phyloP scores from a whole-genome alignment of 2,329 filamentous ascomycete species.

The Harringtonia lauricola region DNA sequence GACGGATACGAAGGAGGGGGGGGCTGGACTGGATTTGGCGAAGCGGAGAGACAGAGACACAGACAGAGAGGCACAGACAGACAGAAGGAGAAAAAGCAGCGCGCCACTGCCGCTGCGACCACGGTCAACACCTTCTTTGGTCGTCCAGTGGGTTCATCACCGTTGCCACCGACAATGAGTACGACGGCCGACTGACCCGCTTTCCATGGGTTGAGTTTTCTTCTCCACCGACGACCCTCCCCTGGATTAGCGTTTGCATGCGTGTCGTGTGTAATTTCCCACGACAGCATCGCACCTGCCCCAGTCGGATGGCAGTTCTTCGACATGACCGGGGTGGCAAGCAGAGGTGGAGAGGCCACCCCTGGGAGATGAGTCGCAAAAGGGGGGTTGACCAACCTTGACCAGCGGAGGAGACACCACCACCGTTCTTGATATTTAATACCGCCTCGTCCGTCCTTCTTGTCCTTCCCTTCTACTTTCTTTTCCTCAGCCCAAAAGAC shows the following conservation, averaged over 20 bases:
- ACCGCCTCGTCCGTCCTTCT: constrained; percentile 11
- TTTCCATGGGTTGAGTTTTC: too few relatives aligned
- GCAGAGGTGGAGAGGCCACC: constrained; percentile 9
- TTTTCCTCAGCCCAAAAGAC: constrained; percentile 23
- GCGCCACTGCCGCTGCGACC: too few relatives aligned
- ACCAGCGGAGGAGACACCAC: background rate
- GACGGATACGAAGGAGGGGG: too few relatives aligned
- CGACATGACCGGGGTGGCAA: background rate
- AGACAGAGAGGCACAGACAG: too few relatives aligned
- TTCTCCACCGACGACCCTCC: constrained; percentile 6
- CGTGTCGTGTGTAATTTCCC: constrained; percentile 14
- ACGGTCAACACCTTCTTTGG: too few relatives aligned
- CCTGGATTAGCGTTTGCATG: constrained; percentile 12
- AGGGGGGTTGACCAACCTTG: too few relatives aligned
- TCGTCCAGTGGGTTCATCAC: too few relatives aligned
- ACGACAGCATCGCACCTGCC: constrained; percentile 3
- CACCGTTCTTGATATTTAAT: constrained; percentile 21
- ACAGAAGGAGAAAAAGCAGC: too few relatives aligned
- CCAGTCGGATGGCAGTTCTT: background rate
- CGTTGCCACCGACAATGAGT: background rate
- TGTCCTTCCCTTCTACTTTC: constrained; percentile 14
- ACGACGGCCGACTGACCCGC: too few relatives aligned
- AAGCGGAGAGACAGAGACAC: too few relatives aligned
- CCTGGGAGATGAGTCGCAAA: too few relatives aligned
- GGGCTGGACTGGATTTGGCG: too few relatives aligned